Evolutionary conservation across 2,329 filamentous ascomycete species (phyloP).

Genomic region (Rhinocladiella similis): DNA sequence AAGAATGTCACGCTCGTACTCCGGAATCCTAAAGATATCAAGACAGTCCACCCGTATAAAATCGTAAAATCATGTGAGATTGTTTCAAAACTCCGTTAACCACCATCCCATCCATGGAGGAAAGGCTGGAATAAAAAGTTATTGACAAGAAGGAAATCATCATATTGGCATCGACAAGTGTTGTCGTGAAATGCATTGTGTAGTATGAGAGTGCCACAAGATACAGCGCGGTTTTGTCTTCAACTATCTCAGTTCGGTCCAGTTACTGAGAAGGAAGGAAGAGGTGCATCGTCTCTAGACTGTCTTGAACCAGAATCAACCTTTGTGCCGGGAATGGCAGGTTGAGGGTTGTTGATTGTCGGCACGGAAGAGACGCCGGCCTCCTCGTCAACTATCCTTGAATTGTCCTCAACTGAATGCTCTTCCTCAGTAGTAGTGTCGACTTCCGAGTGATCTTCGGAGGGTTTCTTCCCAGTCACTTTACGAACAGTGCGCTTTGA

Average conservation of each 20-base stretch:
- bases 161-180: too few relatives aligned
- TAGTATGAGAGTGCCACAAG: too few relatives aligned
- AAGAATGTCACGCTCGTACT: too few relatives aligned
- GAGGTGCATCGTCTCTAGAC: constrained; percentile 5
- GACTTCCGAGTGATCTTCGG: background rate
- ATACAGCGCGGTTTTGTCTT: too few relatives aligned
- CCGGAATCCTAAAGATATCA: too few relatives aligned
- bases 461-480: constrained; percentile 18
- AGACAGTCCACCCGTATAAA: too few relatives aligned
- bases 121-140: too few relatives aligned
- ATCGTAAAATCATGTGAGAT: too few relatives aligned
- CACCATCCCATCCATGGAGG: too few relatives aligned
- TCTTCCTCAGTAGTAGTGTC: constrained; percentile 7
- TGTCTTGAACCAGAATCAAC: background rate
- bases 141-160: too few relatives aligned
- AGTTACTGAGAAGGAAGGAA: constrained; percentile 20
- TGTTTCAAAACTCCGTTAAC: too few relatives aligned
- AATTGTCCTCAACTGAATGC: constrained; percentile 1
- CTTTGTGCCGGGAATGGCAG: background rate
- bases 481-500: constrained; percentile 25
- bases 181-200: too few relatives aligned
- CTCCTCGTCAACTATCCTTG: constrained; percentile 4
- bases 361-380: background rate
- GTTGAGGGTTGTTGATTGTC: background rate
- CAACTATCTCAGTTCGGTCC: constrained; percentile 20